These are phyloP conservation scores for Narthecium ossifragum DNA, from an alignment of 106 monocot genomes.

Conservation along the genomic window DNA sequence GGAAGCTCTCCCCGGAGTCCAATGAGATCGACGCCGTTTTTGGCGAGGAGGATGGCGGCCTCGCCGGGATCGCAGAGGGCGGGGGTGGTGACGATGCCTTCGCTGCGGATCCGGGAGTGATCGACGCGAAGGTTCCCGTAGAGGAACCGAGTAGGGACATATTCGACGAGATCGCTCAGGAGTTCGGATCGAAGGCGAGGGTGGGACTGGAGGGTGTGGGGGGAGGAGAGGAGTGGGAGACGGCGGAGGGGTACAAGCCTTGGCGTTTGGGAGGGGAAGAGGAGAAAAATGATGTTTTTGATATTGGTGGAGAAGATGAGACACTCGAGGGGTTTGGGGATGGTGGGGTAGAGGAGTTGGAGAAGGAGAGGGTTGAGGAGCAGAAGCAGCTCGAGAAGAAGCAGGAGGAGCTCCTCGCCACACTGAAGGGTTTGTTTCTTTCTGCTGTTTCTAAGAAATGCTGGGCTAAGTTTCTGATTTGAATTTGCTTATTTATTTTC, in stretches of 20 bases:
- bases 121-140: neutral
- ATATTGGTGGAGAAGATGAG: constrained; percentile 7
- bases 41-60: constrained; percentile 13
- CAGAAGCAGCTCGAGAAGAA: constrained; percentile 19
- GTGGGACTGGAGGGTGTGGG: constrained; percentile 3
- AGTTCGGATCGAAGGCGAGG: constrained; percentile 3
- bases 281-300: constrained; percentile 25
- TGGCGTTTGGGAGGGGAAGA: constrained; percentile 52
- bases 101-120: neutral
- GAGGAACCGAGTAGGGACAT: constrained; percentile 18
- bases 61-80: constrained; percentile 23
- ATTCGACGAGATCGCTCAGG: constrained; percentile 35
- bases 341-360: constrained; percentile 11
- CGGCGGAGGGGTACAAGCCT: constrained; percentile 33
- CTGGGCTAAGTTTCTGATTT: neutral
- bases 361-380: constrained; percentile 20
- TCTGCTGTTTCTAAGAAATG: neutral
- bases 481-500: neutral
- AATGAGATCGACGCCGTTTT: constrained; percentile 30
- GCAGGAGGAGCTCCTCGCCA: constrained; percentile 40
- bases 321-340: constrained; percentile 37
- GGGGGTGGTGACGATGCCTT: neutral
- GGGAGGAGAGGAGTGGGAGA: constrained; percentile 27
- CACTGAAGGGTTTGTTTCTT: constrained; percentile 35
- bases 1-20: constrained; percentile 39